Evolutionary conservation across 805 yeast genomes (phyloP).

Genomic region (Grigorovia yakushimaensis): DNA sequence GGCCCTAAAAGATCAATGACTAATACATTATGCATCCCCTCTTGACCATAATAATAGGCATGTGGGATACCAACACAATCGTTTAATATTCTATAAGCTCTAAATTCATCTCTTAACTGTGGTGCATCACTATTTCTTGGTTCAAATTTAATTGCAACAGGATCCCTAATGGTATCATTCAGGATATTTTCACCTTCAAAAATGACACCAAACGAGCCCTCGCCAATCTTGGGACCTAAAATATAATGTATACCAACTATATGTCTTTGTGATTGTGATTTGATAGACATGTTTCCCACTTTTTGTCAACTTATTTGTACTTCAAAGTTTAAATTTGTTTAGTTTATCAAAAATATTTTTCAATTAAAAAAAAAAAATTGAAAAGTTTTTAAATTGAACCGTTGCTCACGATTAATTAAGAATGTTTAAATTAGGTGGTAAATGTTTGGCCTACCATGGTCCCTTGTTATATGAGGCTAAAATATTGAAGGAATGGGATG

Average conservation of each 20-base stretch:
- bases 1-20: constrained; percentile 75
- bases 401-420: too few species aligned
- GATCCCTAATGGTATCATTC: constrained; percentile 28
- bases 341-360: too few species aligned
- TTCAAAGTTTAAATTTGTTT: too few species aligned
- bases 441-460: constrained; percentile 79
- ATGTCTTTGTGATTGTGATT: constrained; percentile 17
- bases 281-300: background rate
- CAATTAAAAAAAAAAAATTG: background rate
- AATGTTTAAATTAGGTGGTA: constrained; percentile 24
- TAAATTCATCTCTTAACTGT: constrained; percentile 69
- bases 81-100: constrained; percentile 63
- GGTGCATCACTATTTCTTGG: constrained; percentile 78
- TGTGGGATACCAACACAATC: constrained; percentile 70
- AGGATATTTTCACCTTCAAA: constrained; percentile 72
- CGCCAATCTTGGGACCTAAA: constrained; percentile 77
- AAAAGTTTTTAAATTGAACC: too few species aligned
- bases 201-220: constrained; percentile 78
- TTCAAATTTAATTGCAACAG: constrained; percentile 74
- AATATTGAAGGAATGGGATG: constrained; percentile 53
- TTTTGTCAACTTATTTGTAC: too few species aligned
- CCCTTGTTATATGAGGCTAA: constrained; percentile 86
- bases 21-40: constrained; percentile 68
- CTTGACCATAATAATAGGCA: constrained; percentile 79
- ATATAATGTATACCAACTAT: constrained; percentile 55